These are phyloP conservation scores for Sutorius eximius DNA, from an alignment of 1,284 basidiomycete genomes.

Conservation along the genomic window DNA sequence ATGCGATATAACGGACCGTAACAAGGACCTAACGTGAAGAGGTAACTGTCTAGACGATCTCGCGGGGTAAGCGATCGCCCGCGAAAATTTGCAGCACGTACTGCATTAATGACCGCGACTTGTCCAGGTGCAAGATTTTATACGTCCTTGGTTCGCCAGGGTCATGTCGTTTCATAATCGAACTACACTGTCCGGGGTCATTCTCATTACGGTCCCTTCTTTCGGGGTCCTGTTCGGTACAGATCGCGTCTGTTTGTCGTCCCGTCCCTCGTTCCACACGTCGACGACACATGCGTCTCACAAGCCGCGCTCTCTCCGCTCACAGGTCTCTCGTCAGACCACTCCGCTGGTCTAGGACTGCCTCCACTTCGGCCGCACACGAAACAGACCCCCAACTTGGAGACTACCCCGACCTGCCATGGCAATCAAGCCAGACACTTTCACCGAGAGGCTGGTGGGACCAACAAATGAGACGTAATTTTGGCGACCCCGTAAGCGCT, in stretches of 20 bases:
- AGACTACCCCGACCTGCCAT: conserved; percentile 78
- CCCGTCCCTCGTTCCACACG: conserved; percentile 4
- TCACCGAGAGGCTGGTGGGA: conserved; percentile 82
- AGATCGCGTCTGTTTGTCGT: neutral
- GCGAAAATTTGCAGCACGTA: conserved; percentile 16
- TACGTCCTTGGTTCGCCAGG: conserved; percentile 23
- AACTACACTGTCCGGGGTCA: conserved; percentile 21
- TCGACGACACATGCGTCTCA: conserved; percentile 21
- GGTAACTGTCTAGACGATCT: neutral
- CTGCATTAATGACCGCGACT: conserved; percentile 15
- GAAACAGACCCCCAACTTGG: conserved; percentile 65
- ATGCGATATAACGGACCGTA: conserved; percentile 17
- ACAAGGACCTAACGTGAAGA: neutral
- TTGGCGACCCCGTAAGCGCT: conserved; percentile 73
- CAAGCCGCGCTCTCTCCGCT: conserved; percentile 13
- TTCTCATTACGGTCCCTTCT: neutral
- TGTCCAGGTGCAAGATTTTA: conserved; percentile 18
- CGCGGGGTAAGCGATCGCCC: conserved; percentile 22
- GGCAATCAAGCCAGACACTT: conserved; percentile 66
- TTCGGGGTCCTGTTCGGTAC: conserved; percentile 24
- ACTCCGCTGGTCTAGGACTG: conserved; percentile 17
- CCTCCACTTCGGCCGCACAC: conserved; percentile 21
- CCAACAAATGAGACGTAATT: conserved; percentile 78
- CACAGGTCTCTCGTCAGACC: neutral
- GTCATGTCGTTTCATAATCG: conserved; percentile 9